Percentiles rank a stretch among this genome's conserved stretches.
Evolutionary conservation across 1,284 basidiomycete species (phyloP).

Genomic region (Trametes versicolor): DNA sequence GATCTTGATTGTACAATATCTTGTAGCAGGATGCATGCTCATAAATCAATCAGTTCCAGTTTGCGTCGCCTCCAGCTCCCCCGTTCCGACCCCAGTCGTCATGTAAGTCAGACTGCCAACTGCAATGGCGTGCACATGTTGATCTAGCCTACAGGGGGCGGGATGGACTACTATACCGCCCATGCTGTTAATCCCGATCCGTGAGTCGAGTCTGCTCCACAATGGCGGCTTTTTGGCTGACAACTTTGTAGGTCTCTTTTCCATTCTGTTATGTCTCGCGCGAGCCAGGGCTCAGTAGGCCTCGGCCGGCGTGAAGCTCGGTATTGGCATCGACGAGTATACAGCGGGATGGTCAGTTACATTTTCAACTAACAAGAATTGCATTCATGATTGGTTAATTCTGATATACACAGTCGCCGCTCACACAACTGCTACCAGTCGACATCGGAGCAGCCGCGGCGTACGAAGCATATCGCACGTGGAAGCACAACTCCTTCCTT

Average conservation of each 20-base stretch:
- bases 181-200: constrained; percentile 64
- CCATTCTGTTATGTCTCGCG: constrained; percentile 62
- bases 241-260: constrained; percentile 48
- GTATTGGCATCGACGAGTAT: constrained; percentile 67
- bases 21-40: background rate
- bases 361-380: constrained; percentile 9
- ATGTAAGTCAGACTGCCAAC: constrained; percentile 49
- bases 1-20: background rate
- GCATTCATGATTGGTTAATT: background rate
- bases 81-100: constrained; percentile 66
- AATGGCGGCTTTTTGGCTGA: constrained; percentile 4
- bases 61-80: constrained; percentile 61
- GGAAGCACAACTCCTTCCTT: constrained; percentile 61
- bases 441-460: constrained; percentile 76
- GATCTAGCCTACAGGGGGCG: constrained; percentile 56
- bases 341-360: constrained; percentile 60
- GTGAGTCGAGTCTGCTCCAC: constrained; percentile 48
- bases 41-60: constrained; percentile 53
- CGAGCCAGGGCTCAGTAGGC: constrained; percentile 44
- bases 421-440: constrained; percentile 51
- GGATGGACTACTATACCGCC: constrained; percentile 68
- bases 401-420: constrained; percentile 48
- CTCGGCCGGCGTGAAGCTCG: constrained; percentile 58
- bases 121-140: constrained; percentile 19
- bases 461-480: constrained; percentile 71